Conservation (phyloP, 305 asterid species). For the Solanum hybrid region DNA sequence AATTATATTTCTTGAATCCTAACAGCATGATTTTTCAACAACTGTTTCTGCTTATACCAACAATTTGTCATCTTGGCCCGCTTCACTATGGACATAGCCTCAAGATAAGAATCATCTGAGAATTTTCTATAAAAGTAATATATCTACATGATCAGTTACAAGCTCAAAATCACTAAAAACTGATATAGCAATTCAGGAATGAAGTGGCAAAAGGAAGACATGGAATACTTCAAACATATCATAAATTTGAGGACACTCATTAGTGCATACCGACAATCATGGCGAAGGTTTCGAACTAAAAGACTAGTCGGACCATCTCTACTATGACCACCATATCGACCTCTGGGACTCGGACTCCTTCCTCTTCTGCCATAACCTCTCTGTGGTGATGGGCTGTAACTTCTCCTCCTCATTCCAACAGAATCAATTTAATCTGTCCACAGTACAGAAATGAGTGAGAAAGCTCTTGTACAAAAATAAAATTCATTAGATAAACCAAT, state of each 20-base stretch:
- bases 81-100: not conserved
- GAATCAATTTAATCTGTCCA: not conserved
- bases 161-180: not conserved
- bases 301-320: constrained; percentile 87
- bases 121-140: not conserved
- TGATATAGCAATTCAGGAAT: no score
- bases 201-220: not conserved
- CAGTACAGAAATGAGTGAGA: not conserved
- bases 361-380: constrained; percentile 76
- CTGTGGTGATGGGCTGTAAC: constrained; percentile 87
- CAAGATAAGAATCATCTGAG: not conserved
- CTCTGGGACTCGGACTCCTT: constrained; percentile 65
- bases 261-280: constrained; percentile 60
- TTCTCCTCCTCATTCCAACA: constrained; percentile 70
- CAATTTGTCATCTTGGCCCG: not conserved
- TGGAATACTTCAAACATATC: not conserved
- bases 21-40: no score
- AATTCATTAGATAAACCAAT: not conserved
- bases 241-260: not conserved
- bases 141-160: not conserved
- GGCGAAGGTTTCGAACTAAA: constrained; percentile 50
- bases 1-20: not conserved
- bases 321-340: constrained; percentile 47
- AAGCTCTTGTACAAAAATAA: not conserved
- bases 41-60: not conserved